phyloP scores from a whole-genome alignment of 164 flowering plant species.

The Vitis rotundifolia region DNA sequence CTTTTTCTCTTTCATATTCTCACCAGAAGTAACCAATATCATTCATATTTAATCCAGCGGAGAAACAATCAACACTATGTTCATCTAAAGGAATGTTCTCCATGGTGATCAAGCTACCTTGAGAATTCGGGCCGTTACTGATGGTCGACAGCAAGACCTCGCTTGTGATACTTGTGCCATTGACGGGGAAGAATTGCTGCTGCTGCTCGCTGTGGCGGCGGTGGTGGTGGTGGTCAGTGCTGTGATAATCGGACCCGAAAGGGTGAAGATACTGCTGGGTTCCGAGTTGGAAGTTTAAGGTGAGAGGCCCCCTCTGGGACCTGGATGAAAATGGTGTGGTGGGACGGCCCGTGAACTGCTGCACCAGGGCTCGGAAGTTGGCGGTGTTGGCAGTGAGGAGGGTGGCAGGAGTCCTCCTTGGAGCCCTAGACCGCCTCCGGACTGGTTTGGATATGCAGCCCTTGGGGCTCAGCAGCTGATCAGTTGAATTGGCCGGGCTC shows the following conservation, averaged over 20 bases:
- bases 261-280: not conserved
- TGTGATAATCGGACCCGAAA: too few species aligned
- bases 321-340: constrained; percentile 11
- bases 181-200: not conserved
- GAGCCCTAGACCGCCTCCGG: constrained; percentile 31
- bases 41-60: not conserved
- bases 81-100: constrained; percentile 7
- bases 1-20: too few species aligned
- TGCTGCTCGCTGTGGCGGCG: too few species aligned
- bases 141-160: not conserved
- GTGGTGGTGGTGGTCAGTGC: too few species aligned
- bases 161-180: not conserved
- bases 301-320: constrained; percentile 29
- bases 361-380: constrained; percentile 51
- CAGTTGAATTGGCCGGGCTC: not conserved
- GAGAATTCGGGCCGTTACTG: too few species aligned
- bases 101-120: not conserved
- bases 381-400: constrained; percentile 40
- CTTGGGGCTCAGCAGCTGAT: constrained; percentile 8
- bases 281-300: constrained; percentile 25
- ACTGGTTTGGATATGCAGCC: constrained; percentile 17
- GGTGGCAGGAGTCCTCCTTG: constrained; percentile 39
- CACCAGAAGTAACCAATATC: too few species aligned
- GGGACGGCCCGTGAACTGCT: constrained; percentile 50
- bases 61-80: not conserved